Base-by-base conservation (phyloP, 768 basidiomycete genomes). In the Termitomyces sp. region DNA sequence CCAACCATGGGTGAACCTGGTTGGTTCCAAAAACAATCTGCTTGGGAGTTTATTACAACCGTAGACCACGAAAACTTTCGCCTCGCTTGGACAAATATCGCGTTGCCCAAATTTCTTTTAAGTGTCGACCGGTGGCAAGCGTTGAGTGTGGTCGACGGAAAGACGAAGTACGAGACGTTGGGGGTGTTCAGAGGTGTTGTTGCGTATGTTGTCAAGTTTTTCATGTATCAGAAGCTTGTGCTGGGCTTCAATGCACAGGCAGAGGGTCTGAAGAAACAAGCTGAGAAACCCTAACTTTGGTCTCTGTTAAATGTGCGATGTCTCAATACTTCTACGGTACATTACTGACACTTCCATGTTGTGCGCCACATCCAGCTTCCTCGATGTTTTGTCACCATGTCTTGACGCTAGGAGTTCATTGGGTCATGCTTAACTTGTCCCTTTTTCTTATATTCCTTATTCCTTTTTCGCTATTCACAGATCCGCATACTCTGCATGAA, bases 71-170 rank as follows among this genome's bases (percentile, higher is more conserved):
- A 77, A 30, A 76, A 79, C 50, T 76, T 78, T 64, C 79, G 81
- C 33, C 76, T 81, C 33, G 78, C 84, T 19, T 90, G 88, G 88
- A 62, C 68, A 35, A 73, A 73, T 33, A 59, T 68, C 21, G 67
- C 67, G 0, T 59, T 71, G 31, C 80, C 82, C 1, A 40, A 57
- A 0, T 84, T 79, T 76, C 57, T 85, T n/a, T 60, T 89, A 30
- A 56, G 60, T 30, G 70, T 80, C 2, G 80, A 82, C 57, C 76
- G 88, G 15, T 89, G 86, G 86, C 87, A 90, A 67, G 73, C 72
- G 55, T 66, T 90, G 52, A 78, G 71, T 31, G 72, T 77, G 9
- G 70, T 74, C 41, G 75, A 78, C 38, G 78, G 80, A 62, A 71
- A 72, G 61, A 87, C 85, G 30, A 77, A 74, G 48, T 90, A 90